Evolutionary conservation across 768 basidiomycete genomes (phyloP).

Genomic region (Cyclocybe cylindracea): DNA sequence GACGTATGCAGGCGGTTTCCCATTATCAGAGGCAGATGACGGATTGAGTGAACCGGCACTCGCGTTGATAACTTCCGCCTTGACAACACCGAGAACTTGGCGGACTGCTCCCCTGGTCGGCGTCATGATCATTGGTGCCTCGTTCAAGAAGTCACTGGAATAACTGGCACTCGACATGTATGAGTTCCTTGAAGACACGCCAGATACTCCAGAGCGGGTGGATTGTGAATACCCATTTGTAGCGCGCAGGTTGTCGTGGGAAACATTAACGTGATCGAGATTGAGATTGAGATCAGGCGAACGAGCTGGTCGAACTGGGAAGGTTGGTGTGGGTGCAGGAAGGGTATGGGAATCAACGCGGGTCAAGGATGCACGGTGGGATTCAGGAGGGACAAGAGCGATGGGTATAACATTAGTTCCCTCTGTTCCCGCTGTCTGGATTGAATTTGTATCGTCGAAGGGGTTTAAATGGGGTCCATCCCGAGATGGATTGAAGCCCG

Average conservation of each 20-base stretch:
- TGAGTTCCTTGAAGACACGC: conserved; percentile 58
- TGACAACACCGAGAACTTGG: conserved; percentile 75
- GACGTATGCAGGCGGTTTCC: conserved; percentile 39
- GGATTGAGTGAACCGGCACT: conserved; percentile 45
- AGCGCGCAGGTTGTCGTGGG: conserved; percentile 49
- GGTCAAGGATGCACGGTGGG: conserved; percentile 31
- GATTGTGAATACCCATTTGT: conserved; percentile 44
- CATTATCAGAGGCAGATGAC: conserved; percentile 34
- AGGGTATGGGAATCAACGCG: conserved; percentile 27
- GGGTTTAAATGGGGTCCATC: conserved; percentile 56
- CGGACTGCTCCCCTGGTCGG: conserved; percentile 63
- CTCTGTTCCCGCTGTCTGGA: conserved; percentile 80
- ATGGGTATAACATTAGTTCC: conserved; percentile 88
- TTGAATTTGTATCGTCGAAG: conserved; percentile 76
- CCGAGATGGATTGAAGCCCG: conserved; percentile 41
- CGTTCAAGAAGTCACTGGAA: conserved; percentile 77
- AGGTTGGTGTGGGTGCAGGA: conserved; percentile 38
- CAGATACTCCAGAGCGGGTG: conserved; percentile 55
- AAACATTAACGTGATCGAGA: conserved; percentile 62
- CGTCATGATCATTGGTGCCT: conserved; percentile 81
- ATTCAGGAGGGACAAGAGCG: conserved; percentile 69
- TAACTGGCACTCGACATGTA: conserved; percentile 76
- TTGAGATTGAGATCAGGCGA: conserved; percentile 64
- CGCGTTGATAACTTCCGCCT: conserved; percentile 69
- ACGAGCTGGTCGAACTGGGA: conserved; percentile 56